A percentile compares a stretch with the other conserved stretches of the same genome.
phyloP scores from a whole-genome alignment of 306 rosid species.

The Notholithocarpus densiflorus region DNA sequence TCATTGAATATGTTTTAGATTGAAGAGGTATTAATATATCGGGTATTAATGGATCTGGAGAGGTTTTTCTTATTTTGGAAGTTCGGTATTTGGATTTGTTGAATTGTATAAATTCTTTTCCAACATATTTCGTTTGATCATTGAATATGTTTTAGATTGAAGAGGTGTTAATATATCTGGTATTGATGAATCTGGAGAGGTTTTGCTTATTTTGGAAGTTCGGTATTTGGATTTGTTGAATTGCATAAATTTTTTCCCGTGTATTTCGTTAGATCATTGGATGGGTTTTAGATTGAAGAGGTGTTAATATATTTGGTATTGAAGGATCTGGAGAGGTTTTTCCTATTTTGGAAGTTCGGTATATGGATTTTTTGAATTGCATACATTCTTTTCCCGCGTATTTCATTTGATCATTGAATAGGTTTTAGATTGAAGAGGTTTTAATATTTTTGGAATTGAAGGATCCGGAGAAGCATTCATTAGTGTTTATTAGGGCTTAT shows the following conservation, averaged over 20 bases:
- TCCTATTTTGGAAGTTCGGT: slow-evolving; percentile 24
- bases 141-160: slow-evolving; percentile 11
- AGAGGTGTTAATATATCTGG: background rate
- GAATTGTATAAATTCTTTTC: slow-evolving; percentile 7
- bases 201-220: slow-evolving; percentile 27
- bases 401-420: slow-evolving; percentile 18
- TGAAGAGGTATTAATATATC: background rate
- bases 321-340: background rate
- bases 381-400: background rate
- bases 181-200: slow-evolving; percentile 23
- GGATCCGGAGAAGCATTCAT: slow-evolving; percentile 14
- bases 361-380: slow-evolving; percentile 12
- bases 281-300: background rate
- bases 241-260: background rate
- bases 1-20: slow-evolving; percentile 10
- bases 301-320: slow-evolving; percentile 5
- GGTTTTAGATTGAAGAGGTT: background rate
- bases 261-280: slow-evolving; percentile 15
- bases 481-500: slow-evolving; percentile 14
- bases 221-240: slow-evolving; percentile 15
- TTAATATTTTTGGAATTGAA: slow-evolving; percentile 16
- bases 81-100: slow-evolving; percentile 18
- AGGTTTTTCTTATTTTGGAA: slow-evolving; percentile 19
- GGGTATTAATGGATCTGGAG: slow-evolving; percentile 13
- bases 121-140: slow-evolving; percentile 8